phyloP scores from a whole-genome alignment of 1,284 basidiomycete genomes.

The Ustilago bromivora region DNA sequence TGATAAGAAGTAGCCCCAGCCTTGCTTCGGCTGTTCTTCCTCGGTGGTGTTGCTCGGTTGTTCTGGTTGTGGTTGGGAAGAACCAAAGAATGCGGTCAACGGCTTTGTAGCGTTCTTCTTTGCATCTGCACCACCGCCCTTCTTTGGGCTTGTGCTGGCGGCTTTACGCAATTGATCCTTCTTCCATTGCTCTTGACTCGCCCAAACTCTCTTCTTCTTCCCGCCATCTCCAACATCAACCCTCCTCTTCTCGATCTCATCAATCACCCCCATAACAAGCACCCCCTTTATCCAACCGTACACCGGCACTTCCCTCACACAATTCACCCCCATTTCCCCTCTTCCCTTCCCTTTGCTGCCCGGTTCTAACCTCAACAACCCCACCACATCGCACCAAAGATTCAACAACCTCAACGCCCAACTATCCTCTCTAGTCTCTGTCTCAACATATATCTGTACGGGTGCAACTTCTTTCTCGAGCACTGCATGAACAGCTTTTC shows the following conservation, averaged over 20 bases:
- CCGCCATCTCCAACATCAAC: neutral
- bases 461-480: slow-evolving; percentile 81
- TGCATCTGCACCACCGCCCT: neutral
- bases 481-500: slow-evolving; percentile 78
- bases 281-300: slow-evolving; percentile 59
- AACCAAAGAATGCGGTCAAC: slow-evolving; percentile 28
- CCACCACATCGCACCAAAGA: slow-evolving; percentile 45
- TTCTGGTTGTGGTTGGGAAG: slow-evolving; percentile 3
- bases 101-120: slow-evolving; percentile 2
- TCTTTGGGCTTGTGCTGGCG: neutral
- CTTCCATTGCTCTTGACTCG: slow-evolving; percentile 59
- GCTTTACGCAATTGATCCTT: slow-evolving; percentile 29
- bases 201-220: slow-evolving; percentile 14
- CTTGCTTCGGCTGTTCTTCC: neutral
- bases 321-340: slow-evolving; percentile 21
- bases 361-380: slow-evolving; percentile 13
- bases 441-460: slow-evolving; percentile 72
- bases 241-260: slow-evolving; percentile 53
- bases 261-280: slow-evolving; percentile 62
- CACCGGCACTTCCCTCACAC: slow-evolving; percentile 60
- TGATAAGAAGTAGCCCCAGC: slow-evolving; percentile 44
- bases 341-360: slow-evolving; percentile 4
- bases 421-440: slow-evolving; percentile 76
- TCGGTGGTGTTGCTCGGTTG: neutral
- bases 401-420: slow-evolving; percentile 78